These are phyloP conservation scores for Malania oleifera DNA, from an alignment of 164 flowering plant genomes.

Conservation along the genomic window DNA sequence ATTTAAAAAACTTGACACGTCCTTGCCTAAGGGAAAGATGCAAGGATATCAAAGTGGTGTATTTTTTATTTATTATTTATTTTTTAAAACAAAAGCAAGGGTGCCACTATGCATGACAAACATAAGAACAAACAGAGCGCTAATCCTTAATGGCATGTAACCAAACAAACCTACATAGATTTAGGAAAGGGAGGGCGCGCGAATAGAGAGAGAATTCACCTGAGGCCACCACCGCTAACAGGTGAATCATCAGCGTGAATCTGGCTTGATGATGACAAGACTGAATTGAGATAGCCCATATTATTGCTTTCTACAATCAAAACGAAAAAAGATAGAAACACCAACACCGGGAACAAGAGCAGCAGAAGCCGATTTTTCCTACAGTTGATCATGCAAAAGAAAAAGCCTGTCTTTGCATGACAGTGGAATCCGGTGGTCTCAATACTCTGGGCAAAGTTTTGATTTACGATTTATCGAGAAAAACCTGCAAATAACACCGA, in stretches of 20 bases:
- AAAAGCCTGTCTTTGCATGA: not conserved
- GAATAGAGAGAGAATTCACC: constrained; percentile 33
- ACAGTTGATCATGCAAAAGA: not conserved
- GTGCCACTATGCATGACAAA: too few species aligned
- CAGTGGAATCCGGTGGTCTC: constrained; percentile 9
- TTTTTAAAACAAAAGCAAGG: too few species aligned
- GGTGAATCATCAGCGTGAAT: constrained; percentile 65
- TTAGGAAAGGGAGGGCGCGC: not conserved
- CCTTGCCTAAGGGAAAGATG: too few species aligned
- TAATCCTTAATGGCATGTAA: too few species aligned
- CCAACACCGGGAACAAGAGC: not conserved
- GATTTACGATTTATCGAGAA: constrained; percentile 9
- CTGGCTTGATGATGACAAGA: constrained; percentile 58
- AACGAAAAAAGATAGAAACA: not conserved
- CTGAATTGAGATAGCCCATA: constrained; percentile 77
- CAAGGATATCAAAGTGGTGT: too few species aligned
- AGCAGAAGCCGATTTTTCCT: not conserved
- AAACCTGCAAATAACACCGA: constrained; percentile 17
- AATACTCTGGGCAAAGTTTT: constrained; percentile 15
- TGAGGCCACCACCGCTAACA: constrained; percentile 87
- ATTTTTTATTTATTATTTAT: too few species aligned
- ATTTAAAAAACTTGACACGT: too few species aligned
- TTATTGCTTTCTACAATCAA: constrained; percentile 7
- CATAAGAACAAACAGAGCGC: too few species aligned
- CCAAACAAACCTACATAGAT: too few species aligned